Evolutionary conservation across 805 yeast species (phyloP).

Genomic region (Grigorovia transvaalensis): DNA sequence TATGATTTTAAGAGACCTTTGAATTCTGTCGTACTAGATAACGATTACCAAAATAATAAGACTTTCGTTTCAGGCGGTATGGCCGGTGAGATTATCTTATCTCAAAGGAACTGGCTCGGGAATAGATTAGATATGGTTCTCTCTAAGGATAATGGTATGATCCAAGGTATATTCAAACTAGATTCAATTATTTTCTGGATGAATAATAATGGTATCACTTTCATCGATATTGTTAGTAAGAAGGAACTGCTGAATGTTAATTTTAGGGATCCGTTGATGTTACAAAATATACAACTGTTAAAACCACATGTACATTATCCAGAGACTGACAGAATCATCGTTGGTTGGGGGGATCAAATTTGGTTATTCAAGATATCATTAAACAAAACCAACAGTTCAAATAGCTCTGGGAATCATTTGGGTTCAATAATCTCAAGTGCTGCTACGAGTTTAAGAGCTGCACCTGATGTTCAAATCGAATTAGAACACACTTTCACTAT

Average conservation of each 20-base stretch:
- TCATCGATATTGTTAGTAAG: slow-evolving; percentile 48
- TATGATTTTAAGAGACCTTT: slow-evolving; percentile 82
- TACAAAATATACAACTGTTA: slow-evolving; percentile 49
- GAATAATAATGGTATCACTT: slow-evolving; percentile 67
- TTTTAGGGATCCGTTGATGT: slow-evolving; percentile 31
- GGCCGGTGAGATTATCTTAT: slow-evolving; percentile 67
- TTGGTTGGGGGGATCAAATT: slow-evolving; percentile 76
- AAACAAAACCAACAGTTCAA: slow-evolving; percentile 1
- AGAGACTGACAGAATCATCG: slow-evolving; percentile 52
- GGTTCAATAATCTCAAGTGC: slow-evolving; percentile 31
- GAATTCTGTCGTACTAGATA: slow-evolving; percentile 75
- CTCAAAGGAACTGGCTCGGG: slow-evolving; percentile 82
- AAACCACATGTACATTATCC: slow-evolving; percentile 69
- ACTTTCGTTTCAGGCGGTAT: slow-evolving; percentile 83
- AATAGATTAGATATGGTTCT: slow-evolving; percentile 59
- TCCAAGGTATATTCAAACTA: slow-evolving; percentile 53
- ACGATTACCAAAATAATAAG: slow-evolving; percentile 48
- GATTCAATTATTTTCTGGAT: slow-evolving; percentile 72
- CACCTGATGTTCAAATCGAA: slow-evolving; percentile 33
- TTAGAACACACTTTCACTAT: slow-evolving; percentile 31
- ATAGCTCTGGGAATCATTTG: slow-evolving; percentile 8
- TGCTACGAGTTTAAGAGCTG: slow-evolving; percentile 39
- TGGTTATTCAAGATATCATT: slow-evolving; percentile 53
- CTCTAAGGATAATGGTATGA: slow-evolving; percentile 53
- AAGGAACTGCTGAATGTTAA: slow-evolving; percentile 40